Evolutionary conservation across 2,329 filamentous ascomycete species (phyloP), one percentile per base, ranked within the genome.

Genomic region (Verticillium klebahnii): DNA sequence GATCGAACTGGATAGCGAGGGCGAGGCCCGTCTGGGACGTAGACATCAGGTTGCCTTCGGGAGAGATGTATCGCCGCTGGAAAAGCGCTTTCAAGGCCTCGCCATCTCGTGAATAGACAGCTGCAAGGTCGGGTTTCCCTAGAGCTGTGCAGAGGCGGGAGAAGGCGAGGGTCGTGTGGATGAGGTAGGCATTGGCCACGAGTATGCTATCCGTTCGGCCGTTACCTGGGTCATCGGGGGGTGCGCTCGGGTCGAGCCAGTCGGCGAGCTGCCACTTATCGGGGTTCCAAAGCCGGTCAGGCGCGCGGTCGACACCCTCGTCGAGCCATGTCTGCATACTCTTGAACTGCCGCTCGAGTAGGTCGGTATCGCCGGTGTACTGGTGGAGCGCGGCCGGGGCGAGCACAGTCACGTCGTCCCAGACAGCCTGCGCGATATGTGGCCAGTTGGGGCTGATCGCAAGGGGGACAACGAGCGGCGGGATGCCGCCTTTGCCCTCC

Each of bases 341-440:
- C 12, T 61, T 19, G 39, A 76, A 73, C 17, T 81, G 74, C 9
- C 72, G 71, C n/a, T 60, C 32, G 0, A 82, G 61, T 1, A 79
- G 72, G 0, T 52, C 66, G 0, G 63, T 37, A 58, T 82, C 80
- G 0, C 73, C 75, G 6, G 69, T 77, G 15, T 73, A 68, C 23
- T 67, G 69, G 63, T 75, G 81, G 0, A 77, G 62, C 25, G 75
- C 74, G 73, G 75, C 80, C 0, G 79, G 77, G 1, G 74, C 71
- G 0, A 73, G 65, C 0, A 81, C 71, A 0, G 75, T 67, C 0
- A 75, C 78, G 39, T 82, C 79, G 40, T 75, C 74, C 79, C 79
- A 82, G 5, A 78, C 71, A 0, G 75, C 75, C 2, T 71, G 75
- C 66, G 73, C 59, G 56, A 64, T 32, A 68, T 65, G 1, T 61